Evolutionary conservation across 768 basidiomycete genomes (phyloP), one percentile per base, ranked within the genome.

Genomic region (Agaricus subrufescens): DNA sequence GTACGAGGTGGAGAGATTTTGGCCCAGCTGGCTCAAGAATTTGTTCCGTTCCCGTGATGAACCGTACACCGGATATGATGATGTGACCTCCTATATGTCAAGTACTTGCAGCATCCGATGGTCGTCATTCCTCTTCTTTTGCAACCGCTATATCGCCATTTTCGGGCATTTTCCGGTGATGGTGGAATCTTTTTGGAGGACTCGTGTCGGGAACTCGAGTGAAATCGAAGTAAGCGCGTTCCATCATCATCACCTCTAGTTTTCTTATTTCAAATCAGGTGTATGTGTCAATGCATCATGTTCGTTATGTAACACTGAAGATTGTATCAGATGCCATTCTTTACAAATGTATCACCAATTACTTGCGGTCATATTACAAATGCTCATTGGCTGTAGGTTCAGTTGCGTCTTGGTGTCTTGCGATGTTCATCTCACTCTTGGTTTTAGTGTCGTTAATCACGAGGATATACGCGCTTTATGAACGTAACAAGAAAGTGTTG

Each of bases 81-180:
- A 14, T 34, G 6, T 29, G 5, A 23, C 37, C 9, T 34, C 11
- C 2, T 8, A 34, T 34, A 34, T 7, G 34, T 8, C 34, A 8
- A 34, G 34, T 3, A 8, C 34, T 34, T 42, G 30, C 25, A 61
- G 61, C 10, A 25, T 72, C 5, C 70, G 69, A 25, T 73, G 69
- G 70, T 70, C 60, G 9, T 70, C 69, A 12, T 56, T 67, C 12
- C 67, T 78, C 10, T 80, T 79, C 63, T 71, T 75, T 51, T 34
- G 71, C 26, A 79, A 75, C 52, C 75, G 78, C 8, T 81, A 79
- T 55, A 46, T 74, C 1, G 57, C 73, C 5, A 53, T 79, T 9
- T 58, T 72, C 11, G 72, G 73, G 1, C 76, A 75, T 57, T 56
- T 74, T 1, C 73, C 76, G 15, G 63, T 74, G 34, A 61, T 72